phyloP scores from a whole-genome alignment of 2,329 filamentous ascomycete species.

The Polytolypa hystricis region DNA sequence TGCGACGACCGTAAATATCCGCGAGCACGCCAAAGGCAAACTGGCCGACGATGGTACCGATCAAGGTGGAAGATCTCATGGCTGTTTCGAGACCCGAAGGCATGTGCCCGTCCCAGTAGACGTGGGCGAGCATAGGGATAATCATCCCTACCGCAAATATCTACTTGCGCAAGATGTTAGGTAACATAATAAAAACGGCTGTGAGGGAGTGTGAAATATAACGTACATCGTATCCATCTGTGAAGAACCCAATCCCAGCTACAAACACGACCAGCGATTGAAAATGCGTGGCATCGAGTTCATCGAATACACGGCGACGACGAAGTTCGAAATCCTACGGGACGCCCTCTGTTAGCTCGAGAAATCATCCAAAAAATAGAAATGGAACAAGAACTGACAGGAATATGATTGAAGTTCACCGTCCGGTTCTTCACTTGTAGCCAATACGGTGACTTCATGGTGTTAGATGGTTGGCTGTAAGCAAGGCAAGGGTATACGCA shows the following conservation, averaged over 20 bases:
- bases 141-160: slow-evolving; percentile 15
- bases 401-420: slow-evolving; percentile 13
- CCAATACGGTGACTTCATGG: slow-evolving; percentile 9
- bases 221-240: slow-evolving; percentile 11
- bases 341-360: neutral
- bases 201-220: neutral
- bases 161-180: neutral
- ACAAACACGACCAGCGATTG: slow-evolving; percentile 11
- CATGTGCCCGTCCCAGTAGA: slow-evolving; percentile 35
- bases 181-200: slow-evolving; percentile 6
- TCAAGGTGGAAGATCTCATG: slow-evolving; percentile 38
- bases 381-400: slow-evolving; percentile 4
- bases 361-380: neutral
- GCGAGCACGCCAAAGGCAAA: slow-evolving; percentile 37
- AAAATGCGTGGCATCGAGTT: slow-evolving; percentile 13
- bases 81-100: slow-evolving; percentile 25
- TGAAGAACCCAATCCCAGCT: slow-evolving; percentile 9
- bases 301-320: slow-evolving; percentile 11
- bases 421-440: slow-evolving; percentile 12
- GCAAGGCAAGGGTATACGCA: neutral
- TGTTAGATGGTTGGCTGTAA: neutral
- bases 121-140: slow-evolving; percentile 37
- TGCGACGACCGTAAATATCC: slow-evolving; percentile 38
- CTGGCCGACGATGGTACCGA: slow-evolving; percentile 38
- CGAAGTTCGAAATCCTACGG: slow-evolving; percentile 9